phyloP scores from a whole-genome alignment of 495 filamentous ascomycete genomes.

The Acidiella bohemica region DNA sequence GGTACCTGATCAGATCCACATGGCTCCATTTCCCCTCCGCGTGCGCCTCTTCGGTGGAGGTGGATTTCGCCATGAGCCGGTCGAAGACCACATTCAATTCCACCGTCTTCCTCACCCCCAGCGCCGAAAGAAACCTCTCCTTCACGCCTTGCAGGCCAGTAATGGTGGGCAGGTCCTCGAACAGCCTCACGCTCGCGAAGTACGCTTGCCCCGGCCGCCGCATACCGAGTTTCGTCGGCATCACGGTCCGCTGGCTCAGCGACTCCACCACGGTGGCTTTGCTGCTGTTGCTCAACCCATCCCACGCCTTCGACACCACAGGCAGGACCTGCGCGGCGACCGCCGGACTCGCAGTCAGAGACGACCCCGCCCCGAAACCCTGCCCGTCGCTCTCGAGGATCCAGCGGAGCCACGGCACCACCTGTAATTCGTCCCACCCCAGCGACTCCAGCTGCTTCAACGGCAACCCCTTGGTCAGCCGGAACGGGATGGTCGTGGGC shows the following conservation, averaged over 20 bases:
- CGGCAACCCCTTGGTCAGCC: slow-evolving; percentile 50
- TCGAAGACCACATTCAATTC: slow-evolving; percentile 89
- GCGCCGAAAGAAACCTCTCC: slow-evolving; percentile 68
- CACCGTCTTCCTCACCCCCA: slow-evolving; percentile 80
- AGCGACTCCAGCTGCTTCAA: slow-evolving; percentile 56
- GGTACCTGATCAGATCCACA: slow-evolving; percentile 84
- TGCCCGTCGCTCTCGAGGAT: slow-evolving; percentile 44
- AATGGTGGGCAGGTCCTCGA: slow-evolving; percentile 80
- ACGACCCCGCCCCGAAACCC: slow-evolving; percentile 34
- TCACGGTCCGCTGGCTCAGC: slow-evolving; percentile 54
- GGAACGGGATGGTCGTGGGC: slow-evolving; percentile 67
- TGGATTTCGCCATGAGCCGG: slow-evolving; percentile 49
- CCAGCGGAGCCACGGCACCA: slow-evolving; percentile 72
- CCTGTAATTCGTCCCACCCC: slow-evolving; percentile 68
- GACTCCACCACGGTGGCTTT: slow-evolving; percentile 51
- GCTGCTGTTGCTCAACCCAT: slow-evolving; percentile 48
- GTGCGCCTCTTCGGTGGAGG: slow-evolving; percentile 19
- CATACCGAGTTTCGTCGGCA: slow-evolving; percentile 89
- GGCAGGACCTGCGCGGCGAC: slow-evolving; percentile 70
- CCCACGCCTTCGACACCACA: slow-evolving; percentile 80
- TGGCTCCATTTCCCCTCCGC: slow-evolving; percentile 65
- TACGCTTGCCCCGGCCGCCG: slow-evolving; percentile 75
- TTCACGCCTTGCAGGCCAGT: slow-evolving; percentile 62
- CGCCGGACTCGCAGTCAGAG: slow-evolving; percentile 53
- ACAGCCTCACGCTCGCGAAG: slow-evolving; percentile 82